phyloP scores from a whole-genome alignment of 768 basidiomycete species.

The Gautieria morchelliformis region DNA sequence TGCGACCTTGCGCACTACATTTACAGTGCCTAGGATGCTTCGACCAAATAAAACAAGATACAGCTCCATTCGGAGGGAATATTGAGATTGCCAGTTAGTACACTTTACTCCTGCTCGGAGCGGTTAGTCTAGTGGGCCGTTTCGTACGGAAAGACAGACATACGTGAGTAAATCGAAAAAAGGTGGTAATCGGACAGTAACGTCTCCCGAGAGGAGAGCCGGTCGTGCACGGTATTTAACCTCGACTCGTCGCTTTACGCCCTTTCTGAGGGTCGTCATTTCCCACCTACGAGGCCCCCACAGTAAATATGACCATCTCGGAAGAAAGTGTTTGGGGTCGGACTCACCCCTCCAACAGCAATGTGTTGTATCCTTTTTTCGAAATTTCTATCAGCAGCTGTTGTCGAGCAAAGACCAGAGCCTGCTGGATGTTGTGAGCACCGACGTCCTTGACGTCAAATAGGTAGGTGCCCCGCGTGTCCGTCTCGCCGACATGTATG shows the following conservation, averaged over 20 bases:
- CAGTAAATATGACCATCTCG: background rate
- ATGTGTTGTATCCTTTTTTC: slow-evolving; percentile 49
- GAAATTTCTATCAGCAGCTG: slow-evolving; percentile 49
- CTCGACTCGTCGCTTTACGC: slow-evolving; percentile 53
- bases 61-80: no score
- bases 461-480: slow-evolving; percentile 52
- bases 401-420: slow-evolving; percentile 52
- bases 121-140: no score
- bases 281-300: slow-evolving; percentile 41
- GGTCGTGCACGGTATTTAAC: slow-evolving; percentile 63
- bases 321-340: background rate
- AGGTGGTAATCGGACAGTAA: slow-evolving; percentile 41
- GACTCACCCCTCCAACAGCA: slow-evolving; percentile 58
- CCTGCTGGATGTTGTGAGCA: slow-evolving; percentile 24
- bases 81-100: no score
- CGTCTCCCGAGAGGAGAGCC: slow-evolving; percentile 43
- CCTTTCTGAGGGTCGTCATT: slow-evolving; percentile 53
- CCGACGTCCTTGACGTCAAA: slow-evolving; percentile 42
- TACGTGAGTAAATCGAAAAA: slow-evolving; percentile 54
- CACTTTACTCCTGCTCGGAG: no score
- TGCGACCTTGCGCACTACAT: no score
- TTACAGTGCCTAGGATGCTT: no score
- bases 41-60: no score
- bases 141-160: background rate
- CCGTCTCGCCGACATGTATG: slow-evolving; percentile 38